A percentile compares a stretch with the other conserved stretches of the same genome.
These are phyloP conservation scores for Cryptococcus hybrid DNA, from an alignment of 1,284 basidiomycete genomes.

Conservation along the genomic window DNA sequence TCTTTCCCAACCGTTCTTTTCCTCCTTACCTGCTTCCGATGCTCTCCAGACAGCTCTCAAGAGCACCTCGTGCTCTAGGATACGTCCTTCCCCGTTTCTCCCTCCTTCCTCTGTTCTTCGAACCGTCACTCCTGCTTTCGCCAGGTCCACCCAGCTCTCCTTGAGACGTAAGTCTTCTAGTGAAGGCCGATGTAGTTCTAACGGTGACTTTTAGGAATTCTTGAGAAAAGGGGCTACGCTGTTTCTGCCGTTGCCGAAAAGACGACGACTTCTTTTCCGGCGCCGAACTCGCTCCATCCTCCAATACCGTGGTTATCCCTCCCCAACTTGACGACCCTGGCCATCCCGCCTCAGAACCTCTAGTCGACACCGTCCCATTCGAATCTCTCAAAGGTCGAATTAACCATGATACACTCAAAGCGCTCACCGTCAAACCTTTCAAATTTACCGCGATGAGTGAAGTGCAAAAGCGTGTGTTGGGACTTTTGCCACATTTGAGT, in stretches of 20 bases:
- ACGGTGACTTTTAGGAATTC: too few relatives aligned
- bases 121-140: too few relatives aligned
- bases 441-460: slow-evolving; percentile 71
- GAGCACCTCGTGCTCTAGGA: too few relatives aligned
- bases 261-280: slow-evolving; percentile 19
- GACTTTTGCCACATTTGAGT: slow-evolving; percentile 55
- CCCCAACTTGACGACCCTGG: slow-evolving; percentile 1
- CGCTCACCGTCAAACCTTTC: slow-evolving; percentile 69
- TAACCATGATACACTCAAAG: slow-evolving; percentile 57
- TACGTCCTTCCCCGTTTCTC: too few relatives aligned
- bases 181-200: too few relatives aligned
- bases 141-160: too few relatives aligned
- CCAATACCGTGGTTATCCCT: background rate
- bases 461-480: slow-evolving; percentile 78
- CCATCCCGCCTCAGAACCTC: background rate
- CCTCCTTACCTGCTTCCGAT: too few relatives aligned
- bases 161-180: too few relatives aligned
- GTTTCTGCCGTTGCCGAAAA: slow-evolving; percentile 11
- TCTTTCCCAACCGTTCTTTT: too few relatives aligned
- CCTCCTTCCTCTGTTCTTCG: too few relatives aligned
- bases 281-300: background rate
- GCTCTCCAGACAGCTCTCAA: too few relatives aligned
- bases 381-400: slow-evolving; percentile 53
- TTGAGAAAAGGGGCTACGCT: background rate
- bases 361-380: slow-evolving; percentile 47